Evolutionary conservation across 768 basidiomycete species (phyloP).

Genomic region (Strobilomyces echinocephalus): DNA sequence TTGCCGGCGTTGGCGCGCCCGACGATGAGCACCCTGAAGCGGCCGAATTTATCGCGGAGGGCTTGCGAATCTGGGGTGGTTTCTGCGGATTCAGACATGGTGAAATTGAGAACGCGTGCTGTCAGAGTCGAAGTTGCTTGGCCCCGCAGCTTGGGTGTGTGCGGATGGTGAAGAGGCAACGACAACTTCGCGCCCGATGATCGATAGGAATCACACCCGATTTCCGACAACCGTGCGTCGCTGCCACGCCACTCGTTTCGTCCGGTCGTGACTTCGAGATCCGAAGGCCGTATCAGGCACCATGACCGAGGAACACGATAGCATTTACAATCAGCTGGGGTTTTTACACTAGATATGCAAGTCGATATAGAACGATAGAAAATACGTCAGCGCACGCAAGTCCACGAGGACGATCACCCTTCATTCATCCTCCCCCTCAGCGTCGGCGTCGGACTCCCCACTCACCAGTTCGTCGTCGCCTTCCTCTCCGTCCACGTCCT

Average conservation of each 20-base stretch:
- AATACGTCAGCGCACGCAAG: neutral
- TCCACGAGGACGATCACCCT: neutral
- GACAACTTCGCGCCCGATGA: no score
- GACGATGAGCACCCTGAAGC: neutral
- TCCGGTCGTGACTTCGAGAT: no score
- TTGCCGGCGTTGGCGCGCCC: neutral
- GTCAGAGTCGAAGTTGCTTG: no score
- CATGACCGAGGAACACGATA: conserved; percentile 1
- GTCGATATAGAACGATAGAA: neutral
- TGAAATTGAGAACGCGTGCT: no score
- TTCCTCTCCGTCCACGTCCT: conserved; percentile 9
- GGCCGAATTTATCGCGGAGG: neutral
- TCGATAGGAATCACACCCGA: no score
- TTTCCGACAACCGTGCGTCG: no score
- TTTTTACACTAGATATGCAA: no score
- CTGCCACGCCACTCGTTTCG: no score
- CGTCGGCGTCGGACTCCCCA: conserved; percentile 5
- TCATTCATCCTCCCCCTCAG: conserved; percentile 1
- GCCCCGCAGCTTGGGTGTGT: no score
- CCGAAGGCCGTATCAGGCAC: no score
- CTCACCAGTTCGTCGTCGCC: neutral
- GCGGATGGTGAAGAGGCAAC: no score
- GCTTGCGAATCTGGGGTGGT: neutral
- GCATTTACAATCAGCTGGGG: no score
- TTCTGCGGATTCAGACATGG: neutral